Percentiles rank a stretch among this genome's conserved stretches.
Evolutionary conservation across 768 basidiomycete species (phyloP).

Genomic region (Tricholoma bakamatsutake): DNA sequence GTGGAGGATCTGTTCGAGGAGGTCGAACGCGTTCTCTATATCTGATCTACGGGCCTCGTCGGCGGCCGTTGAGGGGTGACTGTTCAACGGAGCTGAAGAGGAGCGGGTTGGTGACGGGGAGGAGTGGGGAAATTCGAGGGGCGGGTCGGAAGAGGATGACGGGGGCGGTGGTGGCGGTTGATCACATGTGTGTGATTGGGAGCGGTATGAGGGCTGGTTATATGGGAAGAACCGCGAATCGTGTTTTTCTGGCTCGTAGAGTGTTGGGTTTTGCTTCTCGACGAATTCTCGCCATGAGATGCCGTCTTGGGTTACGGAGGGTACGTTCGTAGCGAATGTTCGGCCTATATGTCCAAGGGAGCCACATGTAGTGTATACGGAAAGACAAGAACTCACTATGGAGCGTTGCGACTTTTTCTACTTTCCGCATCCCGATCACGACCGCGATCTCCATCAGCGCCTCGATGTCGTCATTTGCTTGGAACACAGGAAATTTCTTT

Average conservation of each 20-base stretch:
- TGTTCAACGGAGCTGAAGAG: conserved; percentile 8
- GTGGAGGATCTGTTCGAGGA: conserved; percentile 68
- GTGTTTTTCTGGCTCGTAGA: conserved; percentile 45
- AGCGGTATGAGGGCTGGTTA: conserved; percentile 23
- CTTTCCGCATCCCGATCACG: conserved; percentile 74
- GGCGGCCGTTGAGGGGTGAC: conserved; percentile 16
- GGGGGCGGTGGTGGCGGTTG: conserved; percentile 8
- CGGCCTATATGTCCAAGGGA: conserved; percentile 50
- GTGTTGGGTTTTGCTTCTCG: conserved; percentile 67
- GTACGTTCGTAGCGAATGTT: conserved; percentile 86
- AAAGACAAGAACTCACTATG: conserved; percentile 60
- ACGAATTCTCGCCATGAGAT: conserved; percentile 72
- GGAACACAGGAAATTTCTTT: conserved; percentile 90
- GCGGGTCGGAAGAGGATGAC: conserved; percentile 1
- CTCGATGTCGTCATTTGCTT: conserved; percentile 90
- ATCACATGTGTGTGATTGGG: conserved; percentile 14
- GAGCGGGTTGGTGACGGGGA: conserved; percentile 1
- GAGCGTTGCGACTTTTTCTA: conserved; percentile 81
- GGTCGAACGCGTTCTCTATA: conserved; percentile 63
- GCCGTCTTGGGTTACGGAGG: conserved; percentile 62
- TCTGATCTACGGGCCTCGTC: conserved; percentile 39
- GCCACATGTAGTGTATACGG: not conserved
- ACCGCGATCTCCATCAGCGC: conserved; percentile 92
- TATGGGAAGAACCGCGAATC: conserved; percentile 55
- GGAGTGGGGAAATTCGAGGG: conserved; percentile 6